phyloP scores from a whole-genome alignment of 2,329 filamentous ascomycete species.

The Trichoderma lentiforme region DNA sequence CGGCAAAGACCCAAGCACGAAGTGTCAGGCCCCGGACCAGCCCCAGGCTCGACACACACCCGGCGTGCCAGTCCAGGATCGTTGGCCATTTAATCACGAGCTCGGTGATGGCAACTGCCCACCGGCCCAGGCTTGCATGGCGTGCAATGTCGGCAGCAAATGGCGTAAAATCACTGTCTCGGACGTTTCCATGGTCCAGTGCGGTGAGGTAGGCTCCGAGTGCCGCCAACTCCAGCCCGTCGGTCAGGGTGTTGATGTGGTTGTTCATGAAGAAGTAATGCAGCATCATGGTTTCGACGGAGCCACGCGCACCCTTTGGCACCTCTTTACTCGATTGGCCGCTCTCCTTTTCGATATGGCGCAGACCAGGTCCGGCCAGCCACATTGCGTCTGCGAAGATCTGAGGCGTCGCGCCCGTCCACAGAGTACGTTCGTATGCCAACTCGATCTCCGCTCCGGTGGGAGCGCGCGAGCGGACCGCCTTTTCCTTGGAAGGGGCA shows the following conservation, averaged over 20 bases:
- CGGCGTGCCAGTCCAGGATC: conserved; percentile 11
- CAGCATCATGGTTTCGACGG: conserved; percentile 3
- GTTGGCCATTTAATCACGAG: background rate
- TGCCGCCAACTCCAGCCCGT: background rate
- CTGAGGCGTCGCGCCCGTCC: background rate
- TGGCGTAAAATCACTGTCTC: conserved; percentile 3
- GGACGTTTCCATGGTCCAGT: background rate
- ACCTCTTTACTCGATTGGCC: background rate
- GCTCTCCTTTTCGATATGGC: conserved; percentile 6
- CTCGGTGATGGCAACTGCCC: background rate
- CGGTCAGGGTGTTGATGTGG: conserved; percentile 4
- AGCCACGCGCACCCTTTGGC: background rate
- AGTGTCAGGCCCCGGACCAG: conserved; percentile 3
- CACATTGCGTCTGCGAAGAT: conserved; percentile 9
- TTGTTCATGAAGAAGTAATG: conserved; percentile 16
- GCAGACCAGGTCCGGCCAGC: background rate
- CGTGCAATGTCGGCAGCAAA: background rate
- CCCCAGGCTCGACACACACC: conserved; percentile 2
- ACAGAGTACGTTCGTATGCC: background rate
- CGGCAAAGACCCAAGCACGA: background rate
- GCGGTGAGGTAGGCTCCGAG: conserved; percentile 5
- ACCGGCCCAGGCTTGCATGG: background rate
- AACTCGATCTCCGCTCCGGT: background rate
- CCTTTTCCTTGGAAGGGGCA: background rate
- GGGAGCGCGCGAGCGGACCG: background rate